These are phyloP conservation scores for Candida dajiaensis DNA, from an alignment of 805 yeast genomes.

Conservation along the genomic window DNA sequence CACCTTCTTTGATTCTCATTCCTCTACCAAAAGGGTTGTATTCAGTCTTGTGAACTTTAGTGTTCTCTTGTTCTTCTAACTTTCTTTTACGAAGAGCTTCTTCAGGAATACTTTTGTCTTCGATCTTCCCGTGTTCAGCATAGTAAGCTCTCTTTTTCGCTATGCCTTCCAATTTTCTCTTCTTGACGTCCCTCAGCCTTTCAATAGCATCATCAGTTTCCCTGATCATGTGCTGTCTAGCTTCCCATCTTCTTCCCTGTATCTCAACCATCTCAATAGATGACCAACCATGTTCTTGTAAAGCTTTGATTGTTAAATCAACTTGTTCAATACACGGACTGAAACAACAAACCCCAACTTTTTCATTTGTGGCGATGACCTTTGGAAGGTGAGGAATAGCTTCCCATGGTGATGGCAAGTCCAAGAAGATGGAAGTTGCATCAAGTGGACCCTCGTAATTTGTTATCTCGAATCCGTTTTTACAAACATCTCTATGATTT, in stretches of 20 bases:
- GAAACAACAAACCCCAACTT: constrained; percentile 83
- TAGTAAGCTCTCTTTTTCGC: constrained; percentile 41
- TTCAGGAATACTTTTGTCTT: constrained; percentile 14
- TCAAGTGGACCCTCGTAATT: constrained; percentile 32
- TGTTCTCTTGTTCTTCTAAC: constrained; percentile 18
- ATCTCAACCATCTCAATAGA: constrained; percentile 90
- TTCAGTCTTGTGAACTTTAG: constrained; percentile 39
- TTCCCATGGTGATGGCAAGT: constrained; percentile 95
- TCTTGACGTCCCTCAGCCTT: constrained; percentile 73
- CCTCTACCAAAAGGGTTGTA: constrained; percentile 96
- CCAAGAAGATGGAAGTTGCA: constrained; percentile 79
- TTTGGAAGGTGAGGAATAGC: constrained; percentile 70
- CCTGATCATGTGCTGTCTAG: constrained; percentile 82
- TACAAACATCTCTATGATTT: constrained; percentile 91
- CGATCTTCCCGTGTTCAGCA: constrained; percentile 19
- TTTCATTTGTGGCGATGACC: constrained; percentile 48
- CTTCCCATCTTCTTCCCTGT: constrained; percentile 80
- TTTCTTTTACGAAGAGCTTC: constrained; percentile 23
- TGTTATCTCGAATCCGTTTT: constrained; percentile 66
- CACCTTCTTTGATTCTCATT: constrained; percentile 80
- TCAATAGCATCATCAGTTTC: constrained; percentile 74
- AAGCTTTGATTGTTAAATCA: constrained; percentile 70
- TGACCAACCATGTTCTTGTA: constrained; percentile 76
- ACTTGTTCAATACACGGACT: constrained; percentile 99
- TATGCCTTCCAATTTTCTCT: constrained; percentile 60